Evolutionary conservation across 208 protist species (phyloP).

Genomic region (Wallacemonas sp.): DNA sequence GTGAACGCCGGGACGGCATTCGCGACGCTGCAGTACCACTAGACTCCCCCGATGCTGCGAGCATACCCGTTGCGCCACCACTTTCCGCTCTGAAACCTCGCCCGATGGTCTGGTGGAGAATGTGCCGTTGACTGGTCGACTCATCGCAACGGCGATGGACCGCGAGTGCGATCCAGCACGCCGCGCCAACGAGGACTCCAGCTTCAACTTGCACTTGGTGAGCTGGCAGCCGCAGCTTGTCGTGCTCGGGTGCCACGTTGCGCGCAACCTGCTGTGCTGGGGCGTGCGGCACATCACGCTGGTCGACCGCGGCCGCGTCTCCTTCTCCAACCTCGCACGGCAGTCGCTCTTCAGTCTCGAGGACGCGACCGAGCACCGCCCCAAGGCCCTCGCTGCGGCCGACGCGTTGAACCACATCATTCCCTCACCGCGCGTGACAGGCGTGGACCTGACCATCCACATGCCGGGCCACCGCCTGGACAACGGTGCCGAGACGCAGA

Average conservation of each 20-base stretch:
- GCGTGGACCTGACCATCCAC: slow-evolving; percentile 89
- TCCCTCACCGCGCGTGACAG: slow-evolving; percentile 43
- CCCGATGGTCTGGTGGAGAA: too few relatives aligned
- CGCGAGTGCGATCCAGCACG: slow-evolving; percentile 87
- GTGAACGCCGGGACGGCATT: too few relatives aligned
- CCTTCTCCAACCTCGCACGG: slow-evolving; percentile 96
- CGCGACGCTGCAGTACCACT: too few relatives aligned
- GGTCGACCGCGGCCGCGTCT: slow-evolving; percentile 96
- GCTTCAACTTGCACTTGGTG: slow-evolving; percentile 97
- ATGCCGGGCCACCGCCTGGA: slow-evolving; percentile 97
- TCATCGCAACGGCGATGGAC: too few relatives aligned
- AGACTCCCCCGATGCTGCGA: too few relatives aligned
- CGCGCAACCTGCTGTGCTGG: slow-evolving; percentile 95
- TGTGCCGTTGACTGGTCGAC: too few relatives aligned
- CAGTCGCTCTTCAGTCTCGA: slow-evolving; percentile 87
- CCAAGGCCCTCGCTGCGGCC: slow-evolving; percentile 93
- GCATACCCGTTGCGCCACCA: too few relatives aligned
- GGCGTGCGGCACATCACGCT: slow-evolving; percentile 96
- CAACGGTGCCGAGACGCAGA: slow-evolving; percentile 24
- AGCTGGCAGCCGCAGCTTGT: slow-evolving; percentile 97
- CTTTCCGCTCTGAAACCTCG: too few relatives aligned
- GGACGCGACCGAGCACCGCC: slow-evolving; percentile 70
- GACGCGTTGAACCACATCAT: slow-evolving; percentile 87
- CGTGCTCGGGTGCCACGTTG: slow-evolving; percentile 98
- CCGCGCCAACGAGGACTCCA: slow-evolving; percentile 63